A percentile compares a stretch with the other conserved stretches of the same genome.
These are phyloP conservation scores for Saccharomyces hybrid DNA, from an alignment of 1,139 yeast species.

Conservation along the genomic window DNA sequence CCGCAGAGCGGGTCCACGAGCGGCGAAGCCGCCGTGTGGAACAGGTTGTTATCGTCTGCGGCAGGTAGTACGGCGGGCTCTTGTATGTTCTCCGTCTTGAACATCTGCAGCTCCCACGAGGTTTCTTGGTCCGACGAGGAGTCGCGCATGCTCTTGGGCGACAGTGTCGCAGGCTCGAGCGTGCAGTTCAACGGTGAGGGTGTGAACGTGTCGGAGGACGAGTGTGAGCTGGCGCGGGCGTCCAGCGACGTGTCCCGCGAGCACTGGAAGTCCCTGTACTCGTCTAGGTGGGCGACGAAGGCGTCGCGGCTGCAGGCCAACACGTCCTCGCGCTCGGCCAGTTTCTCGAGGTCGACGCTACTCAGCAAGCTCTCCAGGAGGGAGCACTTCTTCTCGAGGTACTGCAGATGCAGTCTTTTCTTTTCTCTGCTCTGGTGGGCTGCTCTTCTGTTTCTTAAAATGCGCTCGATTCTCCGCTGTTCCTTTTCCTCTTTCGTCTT, in stretches of 20 bases:
- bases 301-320: neutral
- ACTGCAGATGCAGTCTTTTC: conserved; percentile 87
- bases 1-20: neutral
- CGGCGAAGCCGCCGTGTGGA: neutral
- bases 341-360: conserved; percentile 16
- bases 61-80: neutral
- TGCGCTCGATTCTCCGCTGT: conserved; percentile 88
- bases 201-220: neutral
- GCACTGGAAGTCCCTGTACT: conserved; percentile 1
- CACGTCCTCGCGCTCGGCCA: conserved; percentile 5
- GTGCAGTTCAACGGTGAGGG: neutral
- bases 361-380: conserved; percentile 27
- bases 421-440: conserved; percentile 97
- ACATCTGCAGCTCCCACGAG: neutral
- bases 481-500: conserved; percentile 95
- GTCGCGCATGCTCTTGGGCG: neutral
- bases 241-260: neutral
- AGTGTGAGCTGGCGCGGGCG: neutral
- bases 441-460: conserved; percentile 88
- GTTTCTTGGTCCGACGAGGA: neutral
- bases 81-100: neutral
- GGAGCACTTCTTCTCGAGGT: conserved; percentile 47
- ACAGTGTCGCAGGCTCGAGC: neutral
- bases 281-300: neutral
- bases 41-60: neutral